Percentiles rank a stretch among this genome's conserved stretches.
Evolutionary conservation across 768 basidiomycete species (phyloP).

Genomic region (Udeniomyces megalosporus): DNA sequence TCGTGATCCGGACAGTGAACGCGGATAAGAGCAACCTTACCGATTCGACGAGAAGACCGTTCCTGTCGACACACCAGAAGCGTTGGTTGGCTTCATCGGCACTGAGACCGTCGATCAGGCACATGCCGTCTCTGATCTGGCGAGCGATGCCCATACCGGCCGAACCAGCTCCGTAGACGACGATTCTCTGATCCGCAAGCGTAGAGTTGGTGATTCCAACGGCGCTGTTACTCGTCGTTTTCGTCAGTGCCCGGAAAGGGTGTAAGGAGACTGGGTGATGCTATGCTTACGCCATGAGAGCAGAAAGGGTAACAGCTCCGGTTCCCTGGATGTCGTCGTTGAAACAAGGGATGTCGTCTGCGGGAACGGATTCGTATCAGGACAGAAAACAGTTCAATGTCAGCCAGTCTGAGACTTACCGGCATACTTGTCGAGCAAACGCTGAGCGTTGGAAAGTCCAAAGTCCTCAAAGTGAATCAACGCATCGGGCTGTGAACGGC

Average conservation of each 20-base stretch:
- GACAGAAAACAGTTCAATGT: background rate
- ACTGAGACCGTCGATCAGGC: slow-evolving; percentile 35
- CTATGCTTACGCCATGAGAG: slow-evolving; percentile 17
- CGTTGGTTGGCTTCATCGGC: slow-evolving; percentile 43
- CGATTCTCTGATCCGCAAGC: slow-evolving; percentile 55
- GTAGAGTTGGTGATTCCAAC: slow-evolving; percentile 19
- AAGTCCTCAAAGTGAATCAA: slow-evolving; percentile 28
- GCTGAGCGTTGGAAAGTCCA: slow-evolving; percentile 30
- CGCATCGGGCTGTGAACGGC: slow-evolving; percentile 26
- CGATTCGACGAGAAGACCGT: slow-evolving; percentile 45
- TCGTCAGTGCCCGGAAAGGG: no score
- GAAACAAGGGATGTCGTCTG: slow-evolving; percentile 22
- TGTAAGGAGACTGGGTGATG: background rate
- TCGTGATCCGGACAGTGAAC: no score
- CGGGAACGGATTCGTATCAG: slow-evolving; percentile 15
- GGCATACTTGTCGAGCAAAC: slow-evolving; percentile 31
- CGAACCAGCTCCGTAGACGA: slow-evolving; percentile 56
- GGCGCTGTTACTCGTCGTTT: no score
- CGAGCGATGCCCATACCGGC: slow-evolving; percentile 42
- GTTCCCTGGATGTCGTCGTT: slow-evolving; percentile 24
- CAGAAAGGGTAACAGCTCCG: slow-evolving; percentile 21
- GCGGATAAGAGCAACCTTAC: background rate
- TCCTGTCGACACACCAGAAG: slow-evolving; percentile 59
- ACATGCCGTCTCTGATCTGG: slow-evolving; percentile 43
- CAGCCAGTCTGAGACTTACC: slow-evolving; percentile 23